phyloP scores from a whole-genome alignment of 2,329 filamentous ascomycete species.

The Endoconidiophora laricicola region DNA sequence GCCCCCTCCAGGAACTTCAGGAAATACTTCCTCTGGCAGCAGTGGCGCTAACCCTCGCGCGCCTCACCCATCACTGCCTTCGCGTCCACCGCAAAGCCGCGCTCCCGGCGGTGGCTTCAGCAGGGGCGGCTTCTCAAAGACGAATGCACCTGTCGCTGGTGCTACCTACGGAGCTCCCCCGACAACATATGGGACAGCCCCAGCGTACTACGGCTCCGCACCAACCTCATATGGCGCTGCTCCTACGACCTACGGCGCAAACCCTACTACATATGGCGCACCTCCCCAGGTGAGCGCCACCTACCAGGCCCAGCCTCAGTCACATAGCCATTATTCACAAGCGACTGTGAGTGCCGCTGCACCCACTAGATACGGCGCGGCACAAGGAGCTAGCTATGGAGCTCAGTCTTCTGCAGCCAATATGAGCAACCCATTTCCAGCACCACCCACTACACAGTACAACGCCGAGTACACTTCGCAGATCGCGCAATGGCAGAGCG shows the following conservation, averaged over 20 bases:
- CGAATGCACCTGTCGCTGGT: constrained; percentile 20
- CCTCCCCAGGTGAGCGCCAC: neutral
- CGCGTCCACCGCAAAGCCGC: constrained; percentile 52
- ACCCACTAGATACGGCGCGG: constrained; percentile 2
- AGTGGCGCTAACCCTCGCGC: constrained; percentile 4
- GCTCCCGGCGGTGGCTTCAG: constrained; percentile 24
- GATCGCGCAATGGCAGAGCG: constrained; percentile 89
- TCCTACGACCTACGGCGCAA: constrained; percentile 23
- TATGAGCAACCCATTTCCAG: constrained; percentile 68
- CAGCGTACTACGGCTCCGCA: constrained; percentile 3
- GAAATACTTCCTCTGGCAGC: constrained; percentile 23
- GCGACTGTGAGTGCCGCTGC: constrained; percentile 15
- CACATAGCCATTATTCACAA: constrained; percentile 2
- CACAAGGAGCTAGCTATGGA: neutral
- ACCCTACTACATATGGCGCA: constrained; percentile 19
- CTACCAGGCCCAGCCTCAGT: neutral
- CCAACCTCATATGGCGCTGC: constrained; percentile 29
- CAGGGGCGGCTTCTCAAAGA: constrained; percentile 30
- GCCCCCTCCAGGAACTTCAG: constrained; percentile 60
- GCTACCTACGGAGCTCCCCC: constrained; percentile 22
- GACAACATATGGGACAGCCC: constrained; percentile 7
- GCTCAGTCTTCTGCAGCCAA: neutral
- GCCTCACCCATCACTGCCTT: constrained; percentile 50
- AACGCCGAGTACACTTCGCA: constrained; percentile 45
- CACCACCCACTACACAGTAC: constrained; percentile 29